Evolutionary conservation across 1,139 yeast genomes (phyloP), one percentile per base, ranked within the genome.

Genomic region (Magnusiomyces suaveolens): DNA sequence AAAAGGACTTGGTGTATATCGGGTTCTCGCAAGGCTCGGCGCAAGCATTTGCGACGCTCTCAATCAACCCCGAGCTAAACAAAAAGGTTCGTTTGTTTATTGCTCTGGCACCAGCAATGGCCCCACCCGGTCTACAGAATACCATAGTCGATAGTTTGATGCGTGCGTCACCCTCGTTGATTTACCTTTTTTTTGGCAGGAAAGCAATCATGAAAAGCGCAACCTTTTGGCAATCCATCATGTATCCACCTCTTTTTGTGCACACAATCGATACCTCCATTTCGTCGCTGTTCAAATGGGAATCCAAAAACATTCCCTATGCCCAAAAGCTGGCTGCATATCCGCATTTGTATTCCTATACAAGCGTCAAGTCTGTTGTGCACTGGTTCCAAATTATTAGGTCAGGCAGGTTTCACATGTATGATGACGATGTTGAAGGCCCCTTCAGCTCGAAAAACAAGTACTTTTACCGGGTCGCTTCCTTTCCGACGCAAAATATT

Each of bases 341-440:
- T 68, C 81, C 87, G 25, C 96, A 90, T 68, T 72, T 90, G 53
- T 90, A 89, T 70, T 86, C 95, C 1, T 86, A 95, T 26, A 88
- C 97, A 0, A 83, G 94, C 2, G 97, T 89, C 48, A 90, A 90
- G 69, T 81, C 87, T 25, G 92, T 88, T 51, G 97, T 89, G 39
- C 97, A 90, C 70, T 90, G 97, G 97, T 90, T 90, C 67, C 97
- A 90, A 70, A 88, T 90, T 55, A 85, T 90, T 59, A 75, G 86
- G 49, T 76, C 87, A n/a, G 81, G 81, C 47, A 79, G 81, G 53
- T 89, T 90, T 67, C 96, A 88, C 68, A 84, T 90, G 95, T 90
- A 82, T 69, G 90, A 84, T 63, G 96, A 87, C 58, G 73, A 70
- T 52, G 60, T 61, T n/a, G 60, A 61, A 48, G 59, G 58, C 33